Evolutionary conservation across 768 basidiomycete species (phyloP), one percentile per base, ranked within the genome.

Genomic region (Strobilomyces echinocephalus): DNA sequence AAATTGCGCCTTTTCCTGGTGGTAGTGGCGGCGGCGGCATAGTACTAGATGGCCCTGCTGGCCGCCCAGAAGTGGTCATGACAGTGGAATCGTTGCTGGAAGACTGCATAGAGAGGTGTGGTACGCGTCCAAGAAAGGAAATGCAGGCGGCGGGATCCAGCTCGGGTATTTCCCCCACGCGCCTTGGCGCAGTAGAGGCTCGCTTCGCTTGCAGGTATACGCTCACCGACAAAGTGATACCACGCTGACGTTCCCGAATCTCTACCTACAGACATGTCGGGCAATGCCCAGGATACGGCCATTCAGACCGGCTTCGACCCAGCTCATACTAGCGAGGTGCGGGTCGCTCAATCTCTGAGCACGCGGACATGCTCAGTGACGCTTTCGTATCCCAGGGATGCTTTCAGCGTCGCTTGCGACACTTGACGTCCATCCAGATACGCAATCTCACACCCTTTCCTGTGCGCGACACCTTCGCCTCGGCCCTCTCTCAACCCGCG

Each of bases 371-470:
- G 2, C 34, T 51, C 21, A 53, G 24, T 9, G 31, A 53, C 42
- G 2, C 9, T 55, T 24, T 53, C 21, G 18, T 47, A n/a, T 28
- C 18, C 50, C 35, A 69, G 68, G 54, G 49, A 35, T 60, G 8
- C 55, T 68, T 65, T 43, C 68, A 88, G 81, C 81, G 81, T 63
- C 84, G 87, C 40, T 75, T 89, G 57, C 81, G 88, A 59, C 87
- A 91, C 72, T 77, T 91, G 53, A 76, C 80, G 52, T 76, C 81
- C 40, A 73, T 92, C 46, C 86, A 90, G 72, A 76, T 92, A 59
- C 81, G 83, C 57, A 92, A 92, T 65, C 73, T 92, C 35, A 87
- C 90, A n/a, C 88, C 87, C 2, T 91, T 89, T 66, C 89, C 89
- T 33, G 81, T 81, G 49, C 83, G 90, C 34, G 89, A 92, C 67